Conservation (phyloP, 1,284 basidiomycete genomes). For the Puccinia sorghi region DNA sequence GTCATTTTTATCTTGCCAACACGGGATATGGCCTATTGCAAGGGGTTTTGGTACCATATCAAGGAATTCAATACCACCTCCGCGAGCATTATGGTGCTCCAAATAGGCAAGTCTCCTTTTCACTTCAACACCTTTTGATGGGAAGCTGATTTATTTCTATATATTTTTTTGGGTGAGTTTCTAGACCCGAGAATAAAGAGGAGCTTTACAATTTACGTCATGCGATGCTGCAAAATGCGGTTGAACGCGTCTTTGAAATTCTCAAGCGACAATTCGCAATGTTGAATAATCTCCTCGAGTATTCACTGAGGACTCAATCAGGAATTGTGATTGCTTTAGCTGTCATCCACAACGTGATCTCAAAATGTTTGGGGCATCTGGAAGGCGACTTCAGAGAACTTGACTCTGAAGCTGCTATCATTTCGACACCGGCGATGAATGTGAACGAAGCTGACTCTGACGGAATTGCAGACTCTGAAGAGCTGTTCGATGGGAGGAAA, state of each 20-base stretch:
- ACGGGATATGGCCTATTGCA: background rate
- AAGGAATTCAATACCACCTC: constrained; percentile 59
- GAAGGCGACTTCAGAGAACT: too few species aligned
- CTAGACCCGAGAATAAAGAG: background rate
- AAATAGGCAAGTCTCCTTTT: background rate
- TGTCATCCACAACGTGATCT: background rate
- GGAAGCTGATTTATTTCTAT: too few species aligned
- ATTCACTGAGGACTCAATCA: background rate
- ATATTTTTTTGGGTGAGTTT: background rate
- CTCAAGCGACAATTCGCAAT: background rate
- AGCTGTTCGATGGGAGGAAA: background rate
- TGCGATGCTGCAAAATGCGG: background rate
- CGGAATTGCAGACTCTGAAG: background rate
- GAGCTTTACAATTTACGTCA: background rate
- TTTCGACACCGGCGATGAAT: background rate
- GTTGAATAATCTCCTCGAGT: background rate
- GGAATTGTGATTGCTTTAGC: background rate
- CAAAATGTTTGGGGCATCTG: too few species aligned
- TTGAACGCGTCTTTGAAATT: background rate
- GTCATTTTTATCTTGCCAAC: constrained; percentile 6
- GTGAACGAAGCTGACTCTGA: background rate
- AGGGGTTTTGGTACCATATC: constrained; percentile 57
- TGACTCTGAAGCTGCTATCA: too few species aligned
- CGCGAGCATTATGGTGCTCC: constrained; percentile 56
- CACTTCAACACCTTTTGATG: too few species aligned